phyloP scores from a whole-genome alignment of 495 filamentous ascomycete genomes.

The Penicillium psychrofluorescens region DNA sequence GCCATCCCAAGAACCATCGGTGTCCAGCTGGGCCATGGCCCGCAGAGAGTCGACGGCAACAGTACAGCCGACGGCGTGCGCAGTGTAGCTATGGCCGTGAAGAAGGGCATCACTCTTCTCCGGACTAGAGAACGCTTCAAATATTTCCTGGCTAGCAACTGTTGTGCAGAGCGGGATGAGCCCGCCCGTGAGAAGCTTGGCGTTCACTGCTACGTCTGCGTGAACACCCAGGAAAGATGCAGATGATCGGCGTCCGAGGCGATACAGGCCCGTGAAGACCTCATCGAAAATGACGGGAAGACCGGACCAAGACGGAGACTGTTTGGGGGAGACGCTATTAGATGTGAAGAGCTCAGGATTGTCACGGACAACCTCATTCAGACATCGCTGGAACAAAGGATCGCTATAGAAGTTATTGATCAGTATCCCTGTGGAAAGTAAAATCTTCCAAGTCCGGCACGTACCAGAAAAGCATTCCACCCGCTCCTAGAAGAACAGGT shows the following conservation, averaged over 20 bases:
- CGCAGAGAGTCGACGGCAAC: conserved; percentile 56
- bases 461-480: conserved; percentile 70
- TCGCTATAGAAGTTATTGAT: conserved; percentile 41
- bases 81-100: conserved; percentile 78
- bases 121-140: conserved; percentile 55
- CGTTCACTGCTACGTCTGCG: conserved; percentile 67
- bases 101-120: conserved; percentile 67
- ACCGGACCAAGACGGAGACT: conserved; percentile 50
- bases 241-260: conserved; percentile 59
- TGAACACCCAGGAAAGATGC: conserved; percentile 57
- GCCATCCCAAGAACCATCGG: conserved; percentile 38
- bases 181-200: conserved; percentile 73
- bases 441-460: conserved; percentile 8
- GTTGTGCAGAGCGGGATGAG: conserved; percentile 68
- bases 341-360: conserved; percentile 41
- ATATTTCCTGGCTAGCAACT: conserved; percentile 62
- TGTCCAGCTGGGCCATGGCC: conserved; percentile 49
- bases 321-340: conserved; percentile 2
- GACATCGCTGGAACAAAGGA: conserved; percentile 65
- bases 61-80: conserved; percentile 67
- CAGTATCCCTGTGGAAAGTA: neutral
- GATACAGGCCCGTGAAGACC: conserved; percentile 75
- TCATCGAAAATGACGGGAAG: conserved; percentile 73
- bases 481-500: conserved; percentile 67
- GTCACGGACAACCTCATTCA: conserved; percentile 55